These are phyloP conservation scores for Neurospora sp. DNA, from an alignment of 495 filamentous ascomycete species.

Conservation along the genomic window DNA sequence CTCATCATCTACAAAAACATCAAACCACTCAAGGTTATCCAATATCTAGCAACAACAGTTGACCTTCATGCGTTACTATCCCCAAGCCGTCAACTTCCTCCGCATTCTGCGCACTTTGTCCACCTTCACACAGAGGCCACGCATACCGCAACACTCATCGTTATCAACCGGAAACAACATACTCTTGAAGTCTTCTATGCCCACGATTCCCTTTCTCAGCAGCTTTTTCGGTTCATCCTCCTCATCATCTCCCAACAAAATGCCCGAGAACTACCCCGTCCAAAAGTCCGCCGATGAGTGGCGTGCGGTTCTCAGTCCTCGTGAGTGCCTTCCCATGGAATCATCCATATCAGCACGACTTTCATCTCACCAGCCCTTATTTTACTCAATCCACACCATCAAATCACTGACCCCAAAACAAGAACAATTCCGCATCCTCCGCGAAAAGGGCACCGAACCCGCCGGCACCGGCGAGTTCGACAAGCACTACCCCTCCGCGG, in stretches of 20 bases:
- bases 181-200: constrained; percentile 43
- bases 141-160: constrained; percentile 1
- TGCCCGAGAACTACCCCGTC: constrained; percentile 59
- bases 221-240: constrained; percentile 56
- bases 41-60: neutral
- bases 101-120: constrained; percentile 38
- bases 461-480: constrained; percentile 75
- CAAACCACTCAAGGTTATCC: neutral
- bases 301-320: constrained; percentile 70
- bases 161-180: neutral
- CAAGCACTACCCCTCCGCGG: constrained; percentile 63
- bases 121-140: constrained; percentile 22
- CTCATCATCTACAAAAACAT: neutral
- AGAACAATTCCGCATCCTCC: constrained; percentile 93
- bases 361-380: neutral
- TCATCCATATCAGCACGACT: constrained; percentile 1
- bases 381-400: constrained; percentile 3
- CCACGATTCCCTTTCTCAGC: constrained; percentile 65
- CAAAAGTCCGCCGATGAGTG: constrained; percentile 76
- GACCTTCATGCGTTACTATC: constrained; percentile 44
- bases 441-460: constrained; percentile 82
- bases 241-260: constrained; percentile 45
- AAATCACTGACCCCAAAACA: neutral
- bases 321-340: constrained; percentile 30
- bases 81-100: constrained; percentile 38